phyloP scores from a whole-genome alignment of 441 rosid genomes.

The Macaranga tanarius region DNA sequence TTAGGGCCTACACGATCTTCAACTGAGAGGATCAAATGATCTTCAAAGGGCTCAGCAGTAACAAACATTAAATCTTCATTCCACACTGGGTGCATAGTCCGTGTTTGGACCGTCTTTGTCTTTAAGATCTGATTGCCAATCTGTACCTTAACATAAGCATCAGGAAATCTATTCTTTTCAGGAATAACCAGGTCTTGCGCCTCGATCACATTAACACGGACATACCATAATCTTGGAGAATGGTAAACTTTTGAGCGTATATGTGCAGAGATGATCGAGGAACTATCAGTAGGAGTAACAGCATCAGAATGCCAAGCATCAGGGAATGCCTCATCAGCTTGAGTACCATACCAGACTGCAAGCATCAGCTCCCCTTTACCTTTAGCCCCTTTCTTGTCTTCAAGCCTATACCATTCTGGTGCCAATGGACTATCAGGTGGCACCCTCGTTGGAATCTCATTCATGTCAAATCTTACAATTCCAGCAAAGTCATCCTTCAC shows the following conservation, averaged over 20 bases:
- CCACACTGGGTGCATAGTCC: conserved; percentile 66
- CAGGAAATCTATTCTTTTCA: conserved; percentile 62
- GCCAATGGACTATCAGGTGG: conserved; percentile 93
- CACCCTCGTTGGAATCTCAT: conserved; percentile 70
- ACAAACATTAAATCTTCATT: conserved; percentile 87
- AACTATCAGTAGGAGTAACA: conserved; percentile 44
- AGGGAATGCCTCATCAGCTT: conserved; percentile 92
- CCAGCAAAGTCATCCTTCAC: conserved; percentile 82
- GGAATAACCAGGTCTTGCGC: conserved; percentile 72
- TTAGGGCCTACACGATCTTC: conserved; percentile 66
- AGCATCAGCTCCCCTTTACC: conserved; percentile 77
- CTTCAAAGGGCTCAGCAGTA: conserved; percentile 91
- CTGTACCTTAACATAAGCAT: conserved; percentile 66
- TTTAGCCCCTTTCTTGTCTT: conserved; percentile 60
- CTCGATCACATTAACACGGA: conserved; percentile 79
- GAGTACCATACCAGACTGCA: conserved; percentile 94
- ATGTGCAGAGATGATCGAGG: conserved; percentile 41
- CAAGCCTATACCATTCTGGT: conserved; percentile 84
- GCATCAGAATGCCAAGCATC: conserved; percentile 91
- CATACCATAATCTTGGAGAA: conserved; percentile 92
- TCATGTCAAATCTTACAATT: conserved; percentile 56
- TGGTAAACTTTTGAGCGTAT: conserved; percentile 87
- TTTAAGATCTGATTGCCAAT: conserved; percentile 65
- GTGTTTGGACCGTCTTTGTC: conserved; percentile 61
- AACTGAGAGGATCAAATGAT: conserved; percentile 57